Evolutionary conservation across 2,329 filamentous ascomycete genomes (phyloP), one percentile per base, ranked within the genome.

Genomic region (Penicillium sp.): DNA sequence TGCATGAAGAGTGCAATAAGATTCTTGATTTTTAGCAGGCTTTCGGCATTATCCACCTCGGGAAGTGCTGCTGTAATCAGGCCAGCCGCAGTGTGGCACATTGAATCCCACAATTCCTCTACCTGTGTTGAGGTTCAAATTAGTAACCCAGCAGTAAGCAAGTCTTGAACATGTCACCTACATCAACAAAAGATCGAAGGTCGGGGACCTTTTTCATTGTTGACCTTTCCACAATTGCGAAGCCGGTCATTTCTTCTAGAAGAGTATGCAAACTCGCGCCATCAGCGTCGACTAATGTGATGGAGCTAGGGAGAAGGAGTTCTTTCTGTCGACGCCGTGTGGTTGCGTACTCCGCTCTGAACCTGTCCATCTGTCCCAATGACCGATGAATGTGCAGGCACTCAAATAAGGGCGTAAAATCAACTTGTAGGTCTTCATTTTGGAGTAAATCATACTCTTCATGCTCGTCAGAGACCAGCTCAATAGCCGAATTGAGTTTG

Each of bases 21-120:
- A 47, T 91, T 91, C 73, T 99, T 99, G 67, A 97, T 92, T 70
- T 94, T 96, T n/a, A 97, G 79, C 35, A 99, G 78, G 26, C 89
- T 84, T 68, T 97, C 92, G 12, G 94, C 91, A 68, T 95, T 94
- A 58, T 85, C 86, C n/a, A 99, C 84, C 42, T 86, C 84, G 50
- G 83, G 82, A 4, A 99, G 77, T 0, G 90, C 88, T 63, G 87
- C 90, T 0, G 87, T 86, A 60, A 96, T 95, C 48, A 97, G 79
- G 8, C 81, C 83, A 63, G 97, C 91, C 0, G 90, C 88, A 46
- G 88, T 86, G 66, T 92, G 90, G 68, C 93, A 97, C 90, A 97
- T 94, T 0, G 92, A 97, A 66, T 97, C 93, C 94, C 94, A 99
- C 2, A 99, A 78, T 73, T 97, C 94, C 68, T 99, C 94, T n/a